Evolutionary conservation across 2,329 filamentous ascomycete species (phyloP).

Genomic region (Aspergillus terreus): DNA sequence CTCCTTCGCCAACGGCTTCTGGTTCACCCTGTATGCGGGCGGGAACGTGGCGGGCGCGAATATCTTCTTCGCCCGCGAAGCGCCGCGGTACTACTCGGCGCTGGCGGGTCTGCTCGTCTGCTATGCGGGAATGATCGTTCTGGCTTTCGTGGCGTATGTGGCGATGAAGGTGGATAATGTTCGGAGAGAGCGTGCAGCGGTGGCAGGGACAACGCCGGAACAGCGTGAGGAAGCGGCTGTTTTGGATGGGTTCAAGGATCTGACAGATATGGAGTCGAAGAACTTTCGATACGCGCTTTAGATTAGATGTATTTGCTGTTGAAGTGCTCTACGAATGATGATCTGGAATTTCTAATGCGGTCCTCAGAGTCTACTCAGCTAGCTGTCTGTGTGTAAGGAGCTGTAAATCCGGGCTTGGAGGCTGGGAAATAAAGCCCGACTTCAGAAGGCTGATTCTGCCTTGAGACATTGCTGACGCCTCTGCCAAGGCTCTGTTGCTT

Average conservation of each 20-base stretch:
- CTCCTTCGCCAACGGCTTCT: slow-evolving; percentile 47
- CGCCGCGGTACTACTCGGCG: slow-evolving; percentile 44
- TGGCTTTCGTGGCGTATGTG: slow-evolving; percentile 24
- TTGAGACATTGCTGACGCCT: too few relatives aligned
- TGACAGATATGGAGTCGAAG: slow-evolving; percentile 35
- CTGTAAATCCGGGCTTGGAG: too few relatives aligned
- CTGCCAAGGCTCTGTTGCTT: too few relatives aligned
- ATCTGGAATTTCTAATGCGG: too few relatives aligned
- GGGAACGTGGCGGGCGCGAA: slow-evolving; percentile 50
- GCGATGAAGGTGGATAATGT: slow-evolving; percentile 25
- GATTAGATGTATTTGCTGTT: neutral
- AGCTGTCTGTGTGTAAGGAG: too few relatives aligned
- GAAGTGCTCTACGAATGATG: too few relatives aligned
- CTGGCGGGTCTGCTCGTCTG: slow-evolving; percentile 42
- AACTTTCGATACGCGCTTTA: slow-evolving; percentile 35
- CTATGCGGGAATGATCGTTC: slow-evolving; percentile 41
- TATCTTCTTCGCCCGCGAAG: slow-evolving; percentile 44
- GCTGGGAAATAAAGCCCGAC: too few relatives aligned
- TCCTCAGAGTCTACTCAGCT: too few relatives aligned
- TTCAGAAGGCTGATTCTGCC: too few relatives aligned
- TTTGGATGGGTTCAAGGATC: slow-evolving; percentile 33
- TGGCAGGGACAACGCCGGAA: neutral
- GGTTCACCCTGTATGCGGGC: slow-evolving; percentile 47
- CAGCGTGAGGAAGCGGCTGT: slow-evolving; percentile 16
- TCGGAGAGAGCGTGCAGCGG: slow-evolving; percentile 13